Conservation (phyloP, 2,329 filamentous ascomycete species). For the Cordyceps fumosorosea region DNA sequence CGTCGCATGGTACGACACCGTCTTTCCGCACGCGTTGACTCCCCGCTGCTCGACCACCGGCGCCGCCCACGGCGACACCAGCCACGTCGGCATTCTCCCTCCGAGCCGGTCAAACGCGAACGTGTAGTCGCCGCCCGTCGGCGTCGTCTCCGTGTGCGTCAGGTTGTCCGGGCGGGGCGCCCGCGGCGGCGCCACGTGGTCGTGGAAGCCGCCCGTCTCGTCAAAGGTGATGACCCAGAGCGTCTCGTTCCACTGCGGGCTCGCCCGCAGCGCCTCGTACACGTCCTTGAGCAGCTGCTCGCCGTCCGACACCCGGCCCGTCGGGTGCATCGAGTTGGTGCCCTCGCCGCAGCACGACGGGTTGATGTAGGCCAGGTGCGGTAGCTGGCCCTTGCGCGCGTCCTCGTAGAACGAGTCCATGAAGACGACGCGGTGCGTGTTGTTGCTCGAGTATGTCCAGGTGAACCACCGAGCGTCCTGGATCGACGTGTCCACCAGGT, state of each 20-base stretch:
- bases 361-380: constrained; percentile 41
- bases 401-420: constrained; percentile 35
- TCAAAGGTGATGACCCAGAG: constrained; percentile 29
- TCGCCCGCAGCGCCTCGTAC: constrained; percentile 28
- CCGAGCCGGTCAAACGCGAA: constrained; percentile 32
- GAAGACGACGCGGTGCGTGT: constrained; percentile 23
- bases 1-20: constrained; percentile 34
- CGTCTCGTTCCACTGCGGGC: constrained; percentile 29
- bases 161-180: constrained; percentile 28
- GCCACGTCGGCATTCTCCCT: constrained; percentile 30
- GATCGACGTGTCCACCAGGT: constrained; percentile 36
- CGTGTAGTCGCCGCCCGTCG: constrained; percentile 25
- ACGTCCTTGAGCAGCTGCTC: constrained; percentile 30
- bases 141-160: constrained; percentile 23
- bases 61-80: constrained; percentile 34
- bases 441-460: constrained; percentile 31
- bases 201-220: constrained; percentile 30
- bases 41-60: constrained; percentile 31
- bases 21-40: constrained; percentile 27
- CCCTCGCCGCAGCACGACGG: constrained; percentile 32
- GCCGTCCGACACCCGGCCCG: constrained; percentile 27
- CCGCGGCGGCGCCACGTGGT: constrained; percentile 28
- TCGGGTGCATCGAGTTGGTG: constrained; percentile 29
- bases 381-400: constrained; percentile 35
- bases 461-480: constrained; percentile 38